These are phyloP conservation scores for Spinellus fusiger DNA, from an alignment of 192 early-diverging fungal genomes.

Conservation along the genomic window DNA sequence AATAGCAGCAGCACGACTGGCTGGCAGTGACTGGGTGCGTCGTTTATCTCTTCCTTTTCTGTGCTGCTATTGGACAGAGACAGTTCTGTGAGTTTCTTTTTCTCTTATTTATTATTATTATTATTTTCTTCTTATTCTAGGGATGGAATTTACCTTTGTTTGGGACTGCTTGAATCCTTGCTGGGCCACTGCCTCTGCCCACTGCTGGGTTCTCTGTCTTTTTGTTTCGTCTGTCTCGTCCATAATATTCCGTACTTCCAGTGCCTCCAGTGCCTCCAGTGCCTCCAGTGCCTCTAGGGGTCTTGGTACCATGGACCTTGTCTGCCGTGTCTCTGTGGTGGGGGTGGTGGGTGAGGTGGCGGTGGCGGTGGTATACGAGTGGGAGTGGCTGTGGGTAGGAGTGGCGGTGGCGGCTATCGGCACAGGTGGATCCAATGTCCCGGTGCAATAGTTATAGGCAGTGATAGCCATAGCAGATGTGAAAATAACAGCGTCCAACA, in stretches of 20 bases:
- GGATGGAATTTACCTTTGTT: not conserved
- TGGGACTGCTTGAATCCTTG: not conserved
- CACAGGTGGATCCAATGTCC: slow-evolving; percentile 6
- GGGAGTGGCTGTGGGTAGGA: not conserved
- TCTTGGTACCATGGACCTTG: no score
- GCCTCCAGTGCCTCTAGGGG: not conserved
- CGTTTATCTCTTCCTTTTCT: not conserved
- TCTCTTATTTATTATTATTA: not conserved
- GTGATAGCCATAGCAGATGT: slow-evolving; percentile 18
- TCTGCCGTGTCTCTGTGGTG: not conserved
- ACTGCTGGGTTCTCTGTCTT: slow-evolving; percentile 6
- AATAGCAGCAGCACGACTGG: no score
- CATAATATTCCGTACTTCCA: no score
- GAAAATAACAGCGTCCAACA: slow-evolving; percentile 12
- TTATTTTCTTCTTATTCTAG: not conserved
- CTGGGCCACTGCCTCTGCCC: slow-evolving; percentile 1
- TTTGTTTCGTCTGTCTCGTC: not conserved
- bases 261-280: no score
- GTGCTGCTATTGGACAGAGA: no score
- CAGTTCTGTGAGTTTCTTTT: not conserved
- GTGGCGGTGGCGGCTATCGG: not conserved
- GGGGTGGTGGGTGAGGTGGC: not conserved
- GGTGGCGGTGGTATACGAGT: not conserved
- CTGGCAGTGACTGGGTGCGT: not conserved
- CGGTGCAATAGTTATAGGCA: slow-evolving; percentile 8